phyloP scores from a whole-genome alignment of 2,329 filamentous ascomycete genomes.

The Nemania serpens region DNA sequence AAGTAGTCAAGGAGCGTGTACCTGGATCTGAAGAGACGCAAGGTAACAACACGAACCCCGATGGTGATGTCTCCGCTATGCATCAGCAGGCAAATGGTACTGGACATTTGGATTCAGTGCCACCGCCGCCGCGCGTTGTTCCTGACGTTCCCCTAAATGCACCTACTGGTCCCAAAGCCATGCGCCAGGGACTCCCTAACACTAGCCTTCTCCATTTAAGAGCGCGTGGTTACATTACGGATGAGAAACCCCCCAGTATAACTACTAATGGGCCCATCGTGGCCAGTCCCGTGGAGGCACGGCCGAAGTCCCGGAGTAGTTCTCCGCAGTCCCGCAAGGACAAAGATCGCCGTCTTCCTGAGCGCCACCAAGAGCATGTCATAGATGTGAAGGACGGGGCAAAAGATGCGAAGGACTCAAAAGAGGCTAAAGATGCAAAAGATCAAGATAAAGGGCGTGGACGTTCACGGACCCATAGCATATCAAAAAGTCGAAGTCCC shows the following conservation, averaged over 20 bases:
- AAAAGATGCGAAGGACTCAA: conserved; percentile 23
- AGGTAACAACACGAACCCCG: conserved; percentile 37
- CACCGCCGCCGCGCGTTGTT: conserved; percentile 31
- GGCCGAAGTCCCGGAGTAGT: conserved; percentile 53
- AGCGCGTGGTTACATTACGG: conserved; percentile 54
- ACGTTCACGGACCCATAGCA: conserved; percentile 35
- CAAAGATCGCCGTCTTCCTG: conserved; percentile 43
- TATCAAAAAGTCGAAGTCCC: conserved; percentile 44
- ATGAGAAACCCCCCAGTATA: conserved; percentile 43
- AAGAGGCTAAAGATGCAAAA: no score
- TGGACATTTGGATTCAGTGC: conserved; percentile 32
- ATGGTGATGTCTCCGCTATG: conserved; percentile 44
- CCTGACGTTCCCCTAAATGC: conserved; percentile 67
- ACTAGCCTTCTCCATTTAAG: conserved; percentile 72
- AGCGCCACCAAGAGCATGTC: conserved; percentile 44
- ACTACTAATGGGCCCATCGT: conserved; percentile 40
- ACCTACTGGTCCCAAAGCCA: conserved; percentile 90
- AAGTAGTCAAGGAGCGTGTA: conserved; percentile 37
- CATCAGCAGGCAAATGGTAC: conserved; percentile 37
- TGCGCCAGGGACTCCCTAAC: conserved; percentile 87
- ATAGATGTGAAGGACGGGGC: conserved; percentile 36
- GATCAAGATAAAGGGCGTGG: conserved; percentile 40
- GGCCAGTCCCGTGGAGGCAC: conserved; percentile 43
- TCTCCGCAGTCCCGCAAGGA: conserved; percentile 48
- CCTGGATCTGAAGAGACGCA: conserved; percentile 35